phyloP scores from a whole-genome alignment of 345 rosid genomes.

The Mangifera indica region DNA sequence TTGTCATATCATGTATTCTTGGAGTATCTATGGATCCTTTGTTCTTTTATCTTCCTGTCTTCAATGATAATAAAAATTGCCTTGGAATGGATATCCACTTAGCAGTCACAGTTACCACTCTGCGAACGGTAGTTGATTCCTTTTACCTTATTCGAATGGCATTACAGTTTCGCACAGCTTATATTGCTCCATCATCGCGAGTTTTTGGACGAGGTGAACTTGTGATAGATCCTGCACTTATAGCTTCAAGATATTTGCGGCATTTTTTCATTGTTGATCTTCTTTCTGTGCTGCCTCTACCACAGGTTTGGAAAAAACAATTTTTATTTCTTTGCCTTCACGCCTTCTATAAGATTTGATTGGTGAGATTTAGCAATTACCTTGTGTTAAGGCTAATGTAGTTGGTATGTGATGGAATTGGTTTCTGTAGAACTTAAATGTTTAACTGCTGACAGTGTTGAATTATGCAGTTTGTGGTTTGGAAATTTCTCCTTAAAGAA shows the following conservation, averaged over 20 bases:
- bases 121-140: constrained; percentile 56
- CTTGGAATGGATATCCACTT: constrained; percentile 55
- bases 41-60: constrained; percentile 76
- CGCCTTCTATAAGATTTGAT: background rate
- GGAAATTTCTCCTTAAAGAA: constrained; percentile 55
- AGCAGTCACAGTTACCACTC: constrained; percentile 58
- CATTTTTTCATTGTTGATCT: constrained; percentile 72
- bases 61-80: constrained; percentile 47
- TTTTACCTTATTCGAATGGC: constrained; percentile 68
- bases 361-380: background rate
- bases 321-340: background rate
- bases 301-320: constrained; percentile 54
- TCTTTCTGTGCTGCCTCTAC: constrained; percentile 74
- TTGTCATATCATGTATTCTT: constrained; percentile 68
- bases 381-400: no score
- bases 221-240: constrained; percentile 77
- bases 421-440: background rate
- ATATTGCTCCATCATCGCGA: constrained; percentile 82
- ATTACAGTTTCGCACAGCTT: constrained; percentile 82
- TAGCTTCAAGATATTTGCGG: constrained; percentile 62
- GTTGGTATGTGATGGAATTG: background rate
- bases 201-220: constrained; percentile 97
- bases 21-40: constrained; percentile 79
- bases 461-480: constrained; percentile 59
- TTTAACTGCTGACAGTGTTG: background rate